Base-by-base conservation (phyloP, 1,284 basidiomycete species). In the Schizopora paradoxa region DNA sequence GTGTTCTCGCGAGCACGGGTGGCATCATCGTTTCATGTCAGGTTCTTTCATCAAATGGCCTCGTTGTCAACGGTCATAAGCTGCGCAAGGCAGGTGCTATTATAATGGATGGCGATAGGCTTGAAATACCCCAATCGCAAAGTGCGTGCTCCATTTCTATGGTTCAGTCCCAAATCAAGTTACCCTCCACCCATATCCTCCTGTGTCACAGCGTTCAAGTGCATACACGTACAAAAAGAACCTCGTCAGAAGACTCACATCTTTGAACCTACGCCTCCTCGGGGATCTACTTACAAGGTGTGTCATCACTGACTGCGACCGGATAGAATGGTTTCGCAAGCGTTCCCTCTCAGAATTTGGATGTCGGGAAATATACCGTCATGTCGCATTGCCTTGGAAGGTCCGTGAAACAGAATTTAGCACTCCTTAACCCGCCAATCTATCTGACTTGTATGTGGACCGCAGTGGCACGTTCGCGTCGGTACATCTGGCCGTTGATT, bases 21-120 rank as follows among this genome's bases (percentile, higher is more conserved):
- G 82, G 82, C 3, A 68, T 84, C 29, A 78, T 87, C 51, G 72
- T 88, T 40, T 87, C 86, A 2, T 87, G 86, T 56, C 54, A 89
- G 80, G 89, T 91, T 60, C 29, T 78, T 14, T 91, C 88, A 0
- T 77, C 79, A n/a, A 90, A 90, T 53, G 88, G 89, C 1, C 66
- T 89, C 29, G 60, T 75, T 26, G 66, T 89, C 42, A 91, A 91
- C 57, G 79, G 74, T 0, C 73, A 83, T 54, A 72, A 73, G 37
- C 76, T 89, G 35, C 71, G 72, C 34, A 81, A 78, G 58, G 66
- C 73, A 1, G 76, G 75, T 1, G 73, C 82, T 18, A 79, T 90
- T 41, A 66, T 90, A 4, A 79, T 83, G 77, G 73, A 90, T 54
- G 82, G 84, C 2, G 87, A 90, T 58, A 58, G 70, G 0, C 61